Conservation (phyloP, 1,139 yeast genomes). For the Saccharomycopsis phalli region DNA sequence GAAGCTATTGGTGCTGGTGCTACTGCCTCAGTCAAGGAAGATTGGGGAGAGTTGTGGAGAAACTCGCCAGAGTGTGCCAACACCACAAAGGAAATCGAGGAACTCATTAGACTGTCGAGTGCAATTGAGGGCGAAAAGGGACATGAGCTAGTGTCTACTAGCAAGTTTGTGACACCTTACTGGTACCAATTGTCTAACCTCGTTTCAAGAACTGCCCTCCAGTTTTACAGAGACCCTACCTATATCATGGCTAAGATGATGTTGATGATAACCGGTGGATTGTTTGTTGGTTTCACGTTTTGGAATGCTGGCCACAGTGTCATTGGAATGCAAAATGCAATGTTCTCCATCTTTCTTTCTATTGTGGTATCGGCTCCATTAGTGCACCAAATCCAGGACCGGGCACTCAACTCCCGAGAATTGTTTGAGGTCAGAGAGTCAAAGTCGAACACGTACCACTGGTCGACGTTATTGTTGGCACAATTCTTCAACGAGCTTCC, state of each 20-base stretch:
- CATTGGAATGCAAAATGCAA: slow-evolving; percentile 43
- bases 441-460: slow-evolving; percentile 56
- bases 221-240: slow-evolving; percentile 34
- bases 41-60: slow-evolving; percentile 41
- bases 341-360: slow-evolving; percentile 42
- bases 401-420: slow-evolving; percentile 47
- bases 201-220: slow-evolving; percentile 28
- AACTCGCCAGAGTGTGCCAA: slow-evolving; percentile 27
- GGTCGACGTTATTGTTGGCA: slow-evolving; percentile 46
- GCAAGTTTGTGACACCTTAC: slow-evolving; percentile 31
- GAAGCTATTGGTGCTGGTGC: slow-evolving; percentile 44
- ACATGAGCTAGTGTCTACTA: slow-evolving; percentile 19
- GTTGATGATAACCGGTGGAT: slow-evolving; percentile 33
- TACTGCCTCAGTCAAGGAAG: slow-evolving; percentile 32
- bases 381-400: slow-evolving; percentile 46
- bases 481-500: slow-evolving; percentile 49
- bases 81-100: slow-evolving; percentile 26
- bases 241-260: slow-evolving; percentile 32
- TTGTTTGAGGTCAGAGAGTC: slow-evolving; percentile 56
- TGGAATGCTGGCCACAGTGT: slow-evolving; percentile 41
- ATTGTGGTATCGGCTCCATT: slow-evolving; percentile 42
- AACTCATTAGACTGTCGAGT: slow-evolving; percentile 21
- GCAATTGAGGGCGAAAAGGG: neutral
- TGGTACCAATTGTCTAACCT: slow-evolving; percentile 28
- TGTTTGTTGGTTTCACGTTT: slow-evolving; percentile 47